Evolutionary conservation across 371 early-diverging fungal genomes (phyloP).

Genomic region (Circinella umbellata): DNA sequence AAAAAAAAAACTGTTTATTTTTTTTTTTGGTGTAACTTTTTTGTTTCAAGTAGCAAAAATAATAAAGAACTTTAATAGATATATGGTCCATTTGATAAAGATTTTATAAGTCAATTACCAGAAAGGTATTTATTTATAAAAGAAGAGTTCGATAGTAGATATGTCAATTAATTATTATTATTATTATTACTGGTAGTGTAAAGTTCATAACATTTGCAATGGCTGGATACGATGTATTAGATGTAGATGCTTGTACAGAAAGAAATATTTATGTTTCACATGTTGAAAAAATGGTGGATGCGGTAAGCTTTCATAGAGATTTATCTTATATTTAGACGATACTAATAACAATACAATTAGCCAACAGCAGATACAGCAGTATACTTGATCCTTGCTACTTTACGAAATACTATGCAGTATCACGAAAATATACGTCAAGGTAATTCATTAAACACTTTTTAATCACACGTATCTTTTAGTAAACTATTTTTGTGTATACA

Average conservation of each 20-base stretch:
- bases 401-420: constrained; percentile 50
- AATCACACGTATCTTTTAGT: no score
- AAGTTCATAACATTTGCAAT: constrained; percentile 39
- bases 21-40: no score
- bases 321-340: no score
- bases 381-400: constrained; percentile 52
- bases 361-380: constrained; percentile 62
- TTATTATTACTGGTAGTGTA: no score
- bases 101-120: constrained; percentile 40
- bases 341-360: no score
- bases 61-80: no score
- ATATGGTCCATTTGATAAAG: constrained; percentile 38
- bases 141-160: no score
- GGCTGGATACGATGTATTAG: constrained; percentile 49
- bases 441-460: constrained; percentile 12
- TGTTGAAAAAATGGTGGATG: constrained; percentile 47
- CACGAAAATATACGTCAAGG: constrained; percentile 52
- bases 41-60: not conserved
- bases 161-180: no score
- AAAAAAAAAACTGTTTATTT: constrained; percentile 8
- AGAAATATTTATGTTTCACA: constrained; percentile 43
- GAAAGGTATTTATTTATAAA: constrained; percentile 11
- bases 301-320: no score
- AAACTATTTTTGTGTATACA: no score
- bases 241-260: constrained; percentile 42